Base-by-base conservation (phyloP, 164 flowering plant species). In the Berberis thunbergii region DNA sequence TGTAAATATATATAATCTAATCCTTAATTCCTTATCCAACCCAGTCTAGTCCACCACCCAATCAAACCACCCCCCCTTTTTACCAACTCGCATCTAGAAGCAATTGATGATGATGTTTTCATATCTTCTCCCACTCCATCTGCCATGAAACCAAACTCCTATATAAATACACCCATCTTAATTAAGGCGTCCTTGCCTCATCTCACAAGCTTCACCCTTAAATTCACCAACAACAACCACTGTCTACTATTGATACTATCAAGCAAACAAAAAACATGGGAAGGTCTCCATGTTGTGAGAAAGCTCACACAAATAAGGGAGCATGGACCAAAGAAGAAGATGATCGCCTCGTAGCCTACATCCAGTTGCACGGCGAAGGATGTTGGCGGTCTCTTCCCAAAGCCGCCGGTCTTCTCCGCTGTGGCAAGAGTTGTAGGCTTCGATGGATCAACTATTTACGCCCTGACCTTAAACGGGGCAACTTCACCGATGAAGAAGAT, bases 251-350 rank as follows among this genome's bases (percentile, higher is more conserved):
- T 26, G 26, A 26, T 26, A 26, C 26, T 26, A 26, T 26, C 26
- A 26, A 26, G 26, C 26, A 26, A 26, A 26, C 26, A 26, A 26
- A 26, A 26, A 26, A 11, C 73, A 92, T 85, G 89, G 98, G 98
- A 49, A 84, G 98, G 79, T 94, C 98, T 55, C 98, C 98, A 45
- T 94, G 98, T 69, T 94, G 98, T 70, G 98, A 91, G 74, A 94
- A 91, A 72, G 97, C 96, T 69, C 98, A 94, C 70, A 94, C 98
- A 11, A 94, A 94, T 85, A 94, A 94, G 79, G 98, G 98, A 6
- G 98, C 98, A 49, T 93, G 98, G 98, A 92, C 98, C 39, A 92
- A 89, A 63, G 98, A 92, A 75, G 98, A 94, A 79, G 98, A 94
- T 65, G 98, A 91, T 67, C 77, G 95, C 2, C 85, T 94, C 7